A percentile compares a stretch with the other conserved stretches of the same genome.
These are phyloP conservation scores for Claviceps sp. DNA, from an alignment of 2,329 filamentous ascomycete species.

Conservation along the genomic window DNA sequence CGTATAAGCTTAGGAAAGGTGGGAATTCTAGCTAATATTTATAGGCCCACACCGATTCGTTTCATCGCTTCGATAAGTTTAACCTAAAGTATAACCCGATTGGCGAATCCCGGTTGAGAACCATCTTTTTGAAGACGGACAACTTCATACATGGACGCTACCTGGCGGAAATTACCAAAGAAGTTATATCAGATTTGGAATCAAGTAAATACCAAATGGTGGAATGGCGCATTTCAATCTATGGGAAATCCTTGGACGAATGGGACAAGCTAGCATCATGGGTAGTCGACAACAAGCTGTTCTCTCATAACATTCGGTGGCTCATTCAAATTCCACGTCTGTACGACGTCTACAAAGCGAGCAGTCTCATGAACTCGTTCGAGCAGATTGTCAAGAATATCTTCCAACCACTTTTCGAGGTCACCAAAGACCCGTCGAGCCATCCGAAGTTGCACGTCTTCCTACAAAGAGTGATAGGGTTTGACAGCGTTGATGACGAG, in stretches of 20 bases:
- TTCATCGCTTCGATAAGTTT: conserved; percentile 99
- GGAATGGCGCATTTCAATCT: conserved; percentile 97
- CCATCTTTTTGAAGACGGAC: conserved; percentile 98
- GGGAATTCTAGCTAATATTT: neutral
- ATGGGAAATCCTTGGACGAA: conserved; percentile 81
- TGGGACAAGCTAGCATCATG: conserved; percentile 97
- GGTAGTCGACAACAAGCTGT: conserved; percentile 96
- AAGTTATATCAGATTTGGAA: conserved; percentile 92
- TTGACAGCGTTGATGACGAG: conserved; percentile 96
- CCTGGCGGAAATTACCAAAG: conserved; percentile 91
- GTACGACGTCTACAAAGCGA: conserved; percentile 91
- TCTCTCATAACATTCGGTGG: conserved; percentile 96
- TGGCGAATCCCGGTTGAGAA: conserved; percentile 84
- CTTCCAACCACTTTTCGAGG: conserved; percentile 89
- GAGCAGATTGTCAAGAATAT: conserved; percentile 85
- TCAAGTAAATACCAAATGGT: conserved; percentile 99
- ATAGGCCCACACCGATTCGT: conserved; percentile 88
- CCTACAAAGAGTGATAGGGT: conserved; percentile 86
- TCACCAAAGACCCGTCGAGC: conserved; percentile 71
- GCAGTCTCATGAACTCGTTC: conserved; percentile 73
- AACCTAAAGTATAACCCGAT: conserved; percentile 98
- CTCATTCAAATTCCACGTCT: conserved; percentile 88
- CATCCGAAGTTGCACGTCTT: conserved; percentile 93
- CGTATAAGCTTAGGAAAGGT: neutral
- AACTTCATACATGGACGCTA: conserved; percentile 96